These are phyloP conservation scores for Amaranthus tricolor DNA, from an alignment of 179 eudicot genomes.

Conservation along the genomic window DNA sequence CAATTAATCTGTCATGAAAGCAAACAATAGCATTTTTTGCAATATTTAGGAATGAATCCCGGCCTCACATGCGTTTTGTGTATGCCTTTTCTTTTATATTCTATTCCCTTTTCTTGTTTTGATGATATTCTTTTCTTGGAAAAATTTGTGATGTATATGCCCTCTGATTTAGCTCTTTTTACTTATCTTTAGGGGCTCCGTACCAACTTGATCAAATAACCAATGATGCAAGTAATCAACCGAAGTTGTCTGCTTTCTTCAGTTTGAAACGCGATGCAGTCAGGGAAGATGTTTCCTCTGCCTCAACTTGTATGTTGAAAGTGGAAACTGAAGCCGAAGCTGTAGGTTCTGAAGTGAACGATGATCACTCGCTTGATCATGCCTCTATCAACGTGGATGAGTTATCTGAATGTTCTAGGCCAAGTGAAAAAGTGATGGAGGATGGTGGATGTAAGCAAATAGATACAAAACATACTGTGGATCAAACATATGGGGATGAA, in stretches of 20 bases:
- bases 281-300: constrained; percentile 28
- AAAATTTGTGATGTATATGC: no score
- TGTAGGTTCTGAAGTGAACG: constrained; percentile 32
- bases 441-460: constrained; percentile 19
- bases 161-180: background rate
- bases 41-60: background rate
- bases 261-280: constrained; percentile 34
- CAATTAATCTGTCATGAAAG: background rate
- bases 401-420: constrained; percentile 31
- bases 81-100: no score
- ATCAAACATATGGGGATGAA: constrained; percentile 29
- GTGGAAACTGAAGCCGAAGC: constrained; percentile 26
- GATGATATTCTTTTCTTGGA: no score
- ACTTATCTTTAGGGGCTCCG: constrained; percentile 31
- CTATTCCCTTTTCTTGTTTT: no score
- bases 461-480: constrained; percentile 26
- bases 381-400: constrained; percentile 32
- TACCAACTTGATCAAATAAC: constrained; percentile 83
- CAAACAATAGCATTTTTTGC: background rate
- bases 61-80: background rate
- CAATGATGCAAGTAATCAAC: constrained; percentile 51
- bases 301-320: constrained; percentile 28
- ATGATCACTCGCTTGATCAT: constrained; percentile 26
- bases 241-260: constrained; percentile 70
- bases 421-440: constrained; percentile 25